Conservation (phyloP, 805 yeast genomes). For the Candida loeiensis region DNA sequence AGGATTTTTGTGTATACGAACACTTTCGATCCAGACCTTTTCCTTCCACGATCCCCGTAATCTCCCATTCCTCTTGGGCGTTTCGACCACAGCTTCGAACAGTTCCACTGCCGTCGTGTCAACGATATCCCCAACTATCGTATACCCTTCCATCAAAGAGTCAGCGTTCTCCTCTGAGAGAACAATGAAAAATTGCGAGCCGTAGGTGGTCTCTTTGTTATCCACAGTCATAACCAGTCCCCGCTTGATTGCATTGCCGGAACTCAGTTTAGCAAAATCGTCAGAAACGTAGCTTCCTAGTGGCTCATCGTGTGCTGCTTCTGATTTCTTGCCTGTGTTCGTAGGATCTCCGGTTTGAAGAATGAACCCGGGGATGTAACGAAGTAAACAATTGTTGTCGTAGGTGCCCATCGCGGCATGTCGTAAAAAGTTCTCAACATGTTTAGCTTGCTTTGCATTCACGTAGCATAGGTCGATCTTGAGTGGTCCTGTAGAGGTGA, state of each 20-base stretch:
- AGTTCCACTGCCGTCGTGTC: constrained; percentile 16
- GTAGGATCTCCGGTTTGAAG: constrained; percentile 22
- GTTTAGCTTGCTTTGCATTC: constrained; percentile 10
- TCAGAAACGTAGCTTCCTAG: constrained; percentile 2
- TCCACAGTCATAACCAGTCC: constrained; percentile 17
- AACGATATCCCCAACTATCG: constrained; percentile 18
- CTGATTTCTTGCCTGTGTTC: constrained; percentile 15
- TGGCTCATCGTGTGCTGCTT: constrained; percentile 9
- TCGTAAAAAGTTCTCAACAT: constrained; percentile 19
- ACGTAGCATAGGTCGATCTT: constrained; percentile 14
- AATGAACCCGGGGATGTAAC: constrained; percentile 19
- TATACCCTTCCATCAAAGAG: constrained; percentile 12
- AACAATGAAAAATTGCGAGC: constrained; percentile 21
- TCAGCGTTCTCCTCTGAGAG: constrained; percentile 12
- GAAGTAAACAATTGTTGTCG: constrained; percentile 12
- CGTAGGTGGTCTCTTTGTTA: constrained; percentile 10
- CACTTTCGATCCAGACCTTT: constrained; percentile 13
- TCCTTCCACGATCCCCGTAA: constrained; percentile 17
- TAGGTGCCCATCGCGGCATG: constrained; percentile 23
- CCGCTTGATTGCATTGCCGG: constrained; percentile 6
- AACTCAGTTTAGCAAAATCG: neutral
- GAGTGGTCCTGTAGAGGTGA: constrained; percentile 16
- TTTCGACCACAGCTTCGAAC: constrained; percentile 14
- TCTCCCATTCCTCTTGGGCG: constrained; percentile 15
- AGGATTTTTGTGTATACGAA: constrained; percentile 16